Evolutionary conservation across 164 flowering plant genomes (phyloP), one percentile per base, ranked within the genome.

Genomic region (grape (Vitis vinifera)): DNA sequence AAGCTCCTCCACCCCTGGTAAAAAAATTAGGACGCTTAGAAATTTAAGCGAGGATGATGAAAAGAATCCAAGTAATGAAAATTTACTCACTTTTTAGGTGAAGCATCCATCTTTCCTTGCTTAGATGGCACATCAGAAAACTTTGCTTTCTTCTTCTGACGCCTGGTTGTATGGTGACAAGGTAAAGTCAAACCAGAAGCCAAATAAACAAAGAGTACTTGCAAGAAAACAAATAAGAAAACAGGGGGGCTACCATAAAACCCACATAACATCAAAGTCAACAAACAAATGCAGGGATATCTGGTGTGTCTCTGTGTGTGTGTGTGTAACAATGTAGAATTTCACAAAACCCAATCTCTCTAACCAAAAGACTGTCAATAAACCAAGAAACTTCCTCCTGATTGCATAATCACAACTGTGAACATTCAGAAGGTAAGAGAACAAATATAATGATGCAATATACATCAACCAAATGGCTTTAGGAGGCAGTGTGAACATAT

Each of bases 81-180:
- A 62, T 51, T 49, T 2, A 75, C 84, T 48, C 31, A 91, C 98
- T 79, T 83, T 75, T 84, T 88, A 1, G 77, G 53, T 15, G 88
- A 67, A 57, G 67, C 29, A 48, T 78, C 84, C n/a, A 31, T 44
- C 74, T 82, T 83, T 53, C 68, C 74, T 65, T 74, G 80, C 79
- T 83, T 84, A 10, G 56, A n/a, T 44, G 76, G 30, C 1, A 75
- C 63, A 64, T 74, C 87, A 47, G 81, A 16, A 73, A 44, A 69
- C 61, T 83, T 89, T 9, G 69, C 75, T 77, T 80, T 92, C 81
- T 85, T 88, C 79, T 74, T 82, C 60, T 13, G 78, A 4, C 76
- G 83, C 84, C 96, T 92, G 82, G 10, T 51, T 15, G 15, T 2
- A 14, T 19, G 49, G n/a, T 9, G 10, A 23, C 9, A 47, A 68